Evolutionary conservation across 768 basidiomycete genomes (phyloP).

Genomic region (Coprinopsis marcescibilis): DNA sequence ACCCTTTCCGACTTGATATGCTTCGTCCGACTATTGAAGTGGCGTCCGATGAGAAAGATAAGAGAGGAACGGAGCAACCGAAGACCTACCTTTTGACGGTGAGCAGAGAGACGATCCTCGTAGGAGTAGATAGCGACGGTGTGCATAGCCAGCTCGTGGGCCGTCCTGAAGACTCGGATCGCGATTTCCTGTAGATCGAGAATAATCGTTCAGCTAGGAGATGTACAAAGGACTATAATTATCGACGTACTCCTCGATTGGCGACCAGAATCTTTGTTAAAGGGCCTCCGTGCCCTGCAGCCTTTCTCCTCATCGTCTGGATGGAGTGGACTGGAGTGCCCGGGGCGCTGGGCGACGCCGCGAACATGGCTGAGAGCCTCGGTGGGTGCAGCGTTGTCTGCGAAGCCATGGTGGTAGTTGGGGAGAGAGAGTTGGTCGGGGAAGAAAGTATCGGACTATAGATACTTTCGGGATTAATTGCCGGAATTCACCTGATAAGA

Average conservation of each 20-base stretch:
- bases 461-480: not conserved
- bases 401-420: conserved; percentile 36
- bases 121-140: conserved; percentile 98
- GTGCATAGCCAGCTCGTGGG: conserved; percentile 98
- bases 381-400: conserved; percentile 66
- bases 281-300: conserved; percentile 86
- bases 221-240: not conserved
- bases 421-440: conserved; percentile 11
- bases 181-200: conserved; percentile 82
- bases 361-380: conserved; percentile 66
- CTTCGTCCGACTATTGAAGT: conserved; percentile 80
- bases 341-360: conserved; percentile 68
- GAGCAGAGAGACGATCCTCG: conserved; percentile 94
- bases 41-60: conserved; percentile 24
- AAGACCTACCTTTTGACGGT: conserved; percentile 83
- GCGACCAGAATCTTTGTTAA: conserved; percentile 90
- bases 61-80: conserved; percentile 9
- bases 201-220: conserved; percentile 11
- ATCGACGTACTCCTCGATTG: conserved; percentile 72
- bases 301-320: conserved; percentile 85
- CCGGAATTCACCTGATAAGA: conserved; percentile 7
- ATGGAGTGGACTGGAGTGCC: conserved; percentile 87
- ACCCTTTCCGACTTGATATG: conserved; percentile 96
- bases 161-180: conserved; percentile 95
- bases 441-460: not conserved